phyloP scores from a whole-genome alignment of 345 rosid genomes.

The Salix brachista region DNA sequence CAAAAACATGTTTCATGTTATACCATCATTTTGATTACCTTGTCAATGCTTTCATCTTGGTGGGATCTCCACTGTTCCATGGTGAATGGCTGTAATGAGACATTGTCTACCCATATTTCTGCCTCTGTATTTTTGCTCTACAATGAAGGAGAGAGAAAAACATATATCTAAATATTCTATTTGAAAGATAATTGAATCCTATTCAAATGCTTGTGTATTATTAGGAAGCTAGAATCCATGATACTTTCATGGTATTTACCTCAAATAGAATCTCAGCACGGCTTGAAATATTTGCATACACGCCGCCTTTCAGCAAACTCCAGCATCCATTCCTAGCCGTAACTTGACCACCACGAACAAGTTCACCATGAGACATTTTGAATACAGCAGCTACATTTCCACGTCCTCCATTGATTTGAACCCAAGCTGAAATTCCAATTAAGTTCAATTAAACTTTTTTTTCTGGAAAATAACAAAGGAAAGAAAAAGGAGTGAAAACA shows the following conservation, averaged over 20 bases:
- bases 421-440: constrained; percentile 47
- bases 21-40: constrained; percentile 28
- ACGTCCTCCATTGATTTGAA: constrained; percentile 44
- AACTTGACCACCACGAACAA: constrained; percentile 45
- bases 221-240: not conserved
- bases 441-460: no score
- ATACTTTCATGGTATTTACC: constrained; percentile 28
- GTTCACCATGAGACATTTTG: constrained; percentile 29
- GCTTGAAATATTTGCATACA: constrained; percentile 46
- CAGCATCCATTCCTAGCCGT: constrained; percentile 61
- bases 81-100: constrained; percentile 61
- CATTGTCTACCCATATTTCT: constrained; percentile 50
- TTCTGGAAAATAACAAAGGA: no score
- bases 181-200: not conserved
- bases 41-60: constrained; percentile 49
- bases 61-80: constrained; percentile 60
- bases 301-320: constrained; percentile 78
- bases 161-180: no score
- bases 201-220: not conserved
- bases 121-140: constrained; percentile 44
- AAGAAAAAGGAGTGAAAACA: no score
- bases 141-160: not conserved
- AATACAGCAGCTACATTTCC: constrained; percentile 42
- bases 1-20: no score
- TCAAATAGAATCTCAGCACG: constrained; percentile 46